phyloP scores from a whole-genome alignment of 2,329 filamentous ascomycete genomes.

The Escovopsis sp. region DNA sequence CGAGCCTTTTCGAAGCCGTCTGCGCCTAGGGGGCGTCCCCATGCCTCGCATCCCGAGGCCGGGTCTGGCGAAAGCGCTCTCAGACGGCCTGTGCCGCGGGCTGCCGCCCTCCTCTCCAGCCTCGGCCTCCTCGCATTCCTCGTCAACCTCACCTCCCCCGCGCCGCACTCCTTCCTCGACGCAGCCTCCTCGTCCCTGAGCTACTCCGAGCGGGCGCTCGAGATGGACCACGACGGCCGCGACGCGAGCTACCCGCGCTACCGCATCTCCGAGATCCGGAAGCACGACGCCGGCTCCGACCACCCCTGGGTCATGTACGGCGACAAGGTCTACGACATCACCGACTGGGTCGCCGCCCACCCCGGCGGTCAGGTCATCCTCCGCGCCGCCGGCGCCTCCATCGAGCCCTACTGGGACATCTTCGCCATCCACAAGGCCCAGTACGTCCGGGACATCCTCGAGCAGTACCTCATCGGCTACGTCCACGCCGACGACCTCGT shows the following conservation, averaged over 20 bases:
- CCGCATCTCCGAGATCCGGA: constrained; percentile 34
- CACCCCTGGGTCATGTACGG: constrained; percentile 50
- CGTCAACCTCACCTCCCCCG: constrained; percentile 1
- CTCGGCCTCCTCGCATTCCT: constrained; percentile 3
- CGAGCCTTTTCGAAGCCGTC: constrained; percentile 3
- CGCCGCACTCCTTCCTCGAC: constrained; percentile 3
- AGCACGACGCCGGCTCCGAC: constrained; percentile 36
- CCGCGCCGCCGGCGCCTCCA: constrained; percentile 46
- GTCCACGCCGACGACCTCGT: constrained; percentile 44
- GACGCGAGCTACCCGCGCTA: constrained; percentile 32
- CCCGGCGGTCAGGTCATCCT: constrained; percentile 56
- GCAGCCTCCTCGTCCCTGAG: constrained; percentile 1
- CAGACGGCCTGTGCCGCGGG: constrained; percentile 1
- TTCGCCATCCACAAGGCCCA: constrained; percentile 53
- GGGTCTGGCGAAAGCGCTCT: background rate
- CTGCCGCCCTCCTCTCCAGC: constrained; percentile 2
- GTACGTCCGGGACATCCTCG: constrained; percentile 49
- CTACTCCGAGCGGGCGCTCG: background rate
- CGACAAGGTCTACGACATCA: constrained; percentile 56
- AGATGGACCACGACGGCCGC: constrained; percentile 1
- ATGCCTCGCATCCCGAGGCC: background rate
- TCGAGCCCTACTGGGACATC: constrained; percentile 57
- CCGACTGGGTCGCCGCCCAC: constrained; percentile 50
- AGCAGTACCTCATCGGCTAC: constrained; percentile 49
- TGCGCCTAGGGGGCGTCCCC: background rate